These are phyloP conservation scores for Lodderomyces pseudojiufengensis DNA, from an alignment of 1,139 yeast genomes.

Conservation along the genomic window DNA sequence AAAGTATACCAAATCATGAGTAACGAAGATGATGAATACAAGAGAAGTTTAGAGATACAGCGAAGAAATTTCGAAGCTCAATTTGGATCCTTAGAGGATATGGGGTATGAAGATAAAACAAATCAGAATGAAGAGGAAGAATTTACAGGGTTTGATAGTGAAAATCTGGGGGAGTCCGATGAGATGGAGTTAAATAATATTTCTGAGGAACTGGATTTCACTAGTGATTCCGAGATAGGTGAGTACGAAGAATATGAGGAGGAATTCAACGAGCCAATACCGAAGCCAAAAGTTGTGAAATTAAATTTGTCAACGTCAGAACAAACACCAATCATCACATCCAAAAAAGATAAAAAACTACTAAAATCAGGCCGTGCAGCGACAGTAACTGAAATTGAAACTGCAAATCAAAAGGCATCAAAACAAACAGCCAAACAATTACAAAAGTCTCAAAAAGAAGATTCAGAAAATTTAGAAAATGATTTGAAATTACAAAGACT, in stretches of 20 bases:
- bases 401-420: constrained; percentile 19
- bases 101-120: constrained; percentile 61
- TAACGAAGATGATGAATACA: constrained; percentile 38
- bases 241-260: constrained; percentile 19
- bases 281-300: constrained; percentile 33
- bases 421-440: constrained; percentile 29
- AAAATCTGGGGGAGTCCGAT: constrained; percentile 9
- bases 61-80: constrained; percentile 64
- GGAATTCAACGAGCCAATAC: constrained; percentile 20
- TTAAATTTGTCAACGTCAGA: constrained; percentile 22
- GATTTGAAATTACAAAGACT: constrained; percentile 83
- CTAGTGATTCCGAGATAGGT: constrained; percentile 10
- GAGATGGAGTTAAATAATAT: constrained; percentile 3
- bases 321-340: constrained; percentile 11
- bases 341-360: constrained; percentile 30
- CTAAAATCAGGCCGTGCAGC: constrained; percentile 43
- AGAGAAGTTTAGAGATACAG: constrained; percentile 51
- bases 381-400: constrained; percentile 33
- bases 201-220: not conserved
- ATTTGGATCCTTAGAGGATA: constrained; percentile 57
- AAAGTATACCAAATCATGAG: constrained; percentile 17
- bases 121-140: constrained; percentile 13
- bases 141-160: constrained; percentile 13
- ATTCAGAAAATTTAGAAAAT: constrained; percentile 57
- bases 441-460: constrained; percentile 32